Percentiles rank a stretch among this genome's conserved stretches.
These are phyloP conservation scores for Yarrowia sp. DNA, from an alignment of 805 yeast species.

Conservation along the genomic window DNA sequence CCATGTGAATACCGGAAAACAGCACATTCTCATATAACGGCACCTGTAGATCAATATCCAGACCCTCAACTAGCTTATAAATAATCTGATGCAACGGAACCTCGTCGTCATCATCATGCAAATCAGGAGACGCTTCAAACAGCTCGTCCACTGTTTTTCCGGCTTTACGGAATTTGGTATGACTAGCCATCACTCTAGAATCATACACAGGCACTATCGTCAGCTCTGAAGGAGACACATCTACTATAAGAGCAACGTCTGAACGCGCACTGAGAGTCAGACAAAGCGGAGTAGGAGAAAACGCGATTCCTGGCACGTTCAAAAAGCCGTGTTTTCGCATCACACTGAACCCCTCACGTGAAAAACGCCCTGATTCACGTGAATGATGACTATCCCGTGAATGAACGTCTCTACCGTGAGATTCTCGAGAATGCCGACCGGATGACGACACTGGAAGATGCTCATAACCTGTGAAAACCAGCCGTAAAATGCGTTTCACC, in stretches of 20 bases:
- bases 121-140: not conserved
- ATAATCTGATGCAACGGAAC: conserved; percentile 9
- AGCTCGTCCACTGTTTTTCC: not conserved
- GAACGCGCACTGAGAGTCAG: conserved; percentile 19
- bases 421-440: not conserved
- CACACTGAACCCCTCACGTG: not conserved
- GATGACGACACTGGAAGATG: not conserved
- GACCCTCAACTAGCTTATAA: not conserved
- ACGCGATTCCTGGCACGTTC: conserved; percentile 1
- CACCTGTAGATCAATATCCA: not conserved
- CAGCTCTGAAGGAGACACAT: not conserved
- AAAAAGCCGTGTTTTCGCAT: not conserved
- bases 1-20: not conserved
- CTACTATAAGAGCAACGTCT: not conserved
- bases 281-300: conserved; percentile 4
- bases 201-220: conserved; percentile 14
- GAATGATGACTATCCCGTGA: not conserved
- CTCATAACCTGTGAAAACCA: conserved; percentile 8
- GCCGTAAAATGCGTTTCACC: not conserved
- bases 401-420: not conserved
- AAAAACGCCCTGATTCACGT: not conserved
- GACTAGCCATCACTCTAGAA: conserved; percentile 4
- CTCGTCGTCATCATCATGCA: conserved; percentile 14
- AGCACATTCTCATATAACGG: conserved; percentile 12
- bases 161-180: not conserved